Evolutionary conservation across 164 flowering plant genomes (phyloP), one percentile per base, ranked within the genome.

Genomic region (Magnolia changhungtana): DNA sequence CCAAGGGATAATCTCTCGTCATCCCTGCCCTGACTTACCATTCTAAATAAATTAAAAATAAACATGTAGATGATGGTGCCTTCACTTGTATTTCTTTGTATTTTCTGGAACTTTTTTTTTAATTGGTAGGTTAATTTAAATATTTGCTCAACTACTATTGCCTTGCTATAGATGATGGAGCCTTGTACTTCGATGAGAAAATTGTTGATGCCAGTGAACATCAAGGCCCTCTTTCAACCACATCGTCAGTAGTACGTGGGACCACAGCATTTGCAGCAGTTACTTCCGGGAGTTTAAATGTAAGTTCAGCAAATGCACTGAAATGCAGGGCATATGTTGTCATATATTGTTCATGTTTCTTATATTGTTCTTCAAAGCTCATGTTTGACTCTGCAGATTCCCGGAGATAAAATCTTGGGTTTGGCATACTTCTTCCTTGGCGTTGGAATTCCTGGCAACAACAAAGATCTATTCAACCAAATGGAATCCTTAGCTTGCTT

Each of bases 401-500:
- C 94, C 37, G 91, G 89, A 59, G 95, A 90, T 70, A 91, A 89
- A 81, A 80, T 96, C 50, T 78, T 89, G 83, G 98, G 99, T 64
- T 78, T 96, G 86, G 98, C 98, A 49, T 93, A 88, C 75, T 96
- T 88, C 78, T 93, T 96, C 80, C 96, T 96, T 74, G 89, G 93
- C 20, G 77, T 96, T 84, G 98, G 96, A 71, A 82, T 89, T 82
- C 96, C 97, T 74, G 98, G 98, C 37, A 88, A 83, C 78, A 80
- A 90, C 65, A 86, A 90, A 72, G 98, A 94, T 77, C 85, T 96
- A 66, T 94, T 86, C 82, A 74, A 88, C 84, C 99, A 96, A 84
- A 77, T 94, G 21, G 92, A 91, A 70, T 85, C 99, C 8, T 82
- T 94, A 70, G 88, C 89, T 81, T 80, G 84, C 79, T 83, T 96